Percentiles rank a stretch among this genome's conserved stretches.
phyloP scores from a whole-genome alignment of 176 grass and related monocot species.

The Triticum dicoccoides region DNA sequence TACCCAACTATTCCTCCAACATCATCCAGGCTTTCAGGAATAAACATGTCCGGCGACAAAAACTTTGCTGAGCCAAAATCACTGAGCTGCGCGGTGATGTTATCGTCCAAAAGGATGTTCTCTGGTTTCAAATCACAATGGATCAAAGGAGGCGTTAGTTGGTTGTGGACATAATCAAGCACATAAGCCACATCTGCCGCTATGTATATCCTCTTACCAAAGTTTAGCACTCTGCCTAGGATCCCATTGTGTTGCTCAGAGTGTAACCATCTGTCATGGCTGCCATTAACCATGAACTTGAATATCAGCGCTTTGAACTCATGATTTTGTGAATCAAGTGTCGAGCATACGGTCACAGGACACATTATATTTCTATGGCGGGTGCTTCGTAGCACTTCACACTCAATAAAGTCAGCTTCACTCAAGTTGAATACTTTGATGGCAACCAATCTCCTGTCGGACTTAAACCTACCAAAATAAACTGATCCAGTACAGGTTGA shows the following conservation, averaged over 20 bases:
- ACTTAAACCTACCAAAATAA: slow-evolving; percentile 32
- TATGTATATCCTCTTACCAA: slow-evolving; percentile 12
- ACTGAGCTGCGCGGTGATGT: slow-evolving; percentile 7
- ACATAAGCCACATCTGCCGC: slow-evolving; percentile 29
- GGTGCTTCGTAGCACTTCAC: not conserved
- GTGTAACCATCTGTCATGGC: slow-evolving; percentile 26
- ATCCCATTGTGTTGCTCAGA: not conserved
- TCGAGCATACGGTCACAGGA: slow-evolving; percentile 13
- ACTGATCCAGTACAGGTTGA: slow-evolving; percentile 7
- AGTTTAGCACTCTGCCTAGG: not conserved
- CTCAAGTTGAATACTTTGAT: slow-evolving; percentile 38
- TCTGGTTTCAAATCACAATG: slow-evolving; percentile 38
- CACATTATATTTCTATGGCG: slow-evolving; percentile 20
- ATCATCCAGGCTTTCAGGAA: not conserved
- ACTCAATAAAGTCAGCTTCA: not conserved
- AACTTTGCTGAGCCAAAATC: slow-evolving; percentile 37
- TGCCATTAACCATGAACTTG: slow-evolving; percentile 34
- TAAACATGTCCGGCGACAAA: not conserved
- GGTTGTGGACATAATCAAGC: slow-evolving; percentile 25
- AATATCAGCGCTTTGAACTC: slow-evolving; percentile 37
- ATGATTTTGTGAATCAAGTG: not conserved
- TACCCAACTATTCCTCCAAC: slow-evolving; percentile 26
- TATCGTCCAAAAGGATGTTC: slow-evolving; percentile 26
- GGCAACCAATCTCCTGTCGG: not conserved
- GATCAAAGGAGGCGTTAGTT: slow-evolving; percentile 19